A percentile compares a stretch with the other conserved stretches of the same genome.
These are phyloP conservation scores for Athelia sp. DNA, from an alignment of 1,284 basidiomycete genomes.

Conservation along the genomic window DNA sequence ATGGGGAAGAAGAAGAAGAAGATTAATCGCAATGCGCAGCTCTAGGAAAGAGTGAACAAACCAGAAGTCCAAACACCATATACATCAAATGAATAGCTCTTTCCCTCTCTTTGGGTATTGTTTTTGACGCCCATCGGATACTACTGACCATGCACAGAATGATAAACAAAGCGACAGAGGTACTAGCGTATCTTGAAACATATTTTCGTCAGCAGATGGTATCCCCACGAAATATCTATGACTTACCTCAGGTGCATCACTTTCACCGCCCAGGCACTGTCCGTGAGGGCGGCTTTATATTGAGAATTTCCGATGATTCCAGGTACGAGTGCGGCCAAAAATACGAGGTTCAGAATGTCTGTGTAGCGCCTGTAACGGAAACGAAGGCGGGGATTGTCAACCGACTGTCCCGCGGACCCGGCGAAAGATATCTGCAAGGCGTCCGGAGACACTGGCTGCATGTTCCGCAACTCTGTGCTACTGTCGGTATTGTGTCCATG, in stretches of 20 bases:
- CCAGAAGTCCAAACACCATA: conserved; percentile 14
- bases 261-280: neutral
- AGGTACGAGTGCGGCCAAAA: neutral
- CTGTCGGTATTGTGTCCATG: too few relatives aligned
- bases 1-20: conserved; percentile 4
- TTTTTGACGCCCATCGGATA: neutral
- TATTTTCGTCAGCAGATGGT: too few relatives aligned
- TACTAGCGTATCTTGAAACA: neutral
- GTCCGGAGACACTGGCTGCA: too few relatives aligned
- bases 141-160: neutral
- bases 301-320: neutral
- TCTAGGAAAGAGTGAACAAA: conserved; percentile 5
- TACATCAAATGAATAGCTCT: neutral
- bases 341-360: neutral
- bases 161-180: neutral
- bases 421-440: conserved; percentile 6
- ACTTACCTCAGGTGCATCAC: neutral
- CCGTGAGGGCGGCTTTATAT: neutral
- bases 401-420: neutral
- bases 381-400: neutral
- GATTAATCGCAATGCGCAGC: neutral
- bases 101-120: neutral
- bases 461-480: too few relatives aligned
- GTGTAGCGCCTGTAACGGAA: neutral
- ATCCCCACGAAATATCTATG: too few relatives aligned